Evolutionary conservation across 331 rosid species (phyloP), one percentile per base, ranked within the genome.

Genomic region (Stylosanthes scabra): DNA sequence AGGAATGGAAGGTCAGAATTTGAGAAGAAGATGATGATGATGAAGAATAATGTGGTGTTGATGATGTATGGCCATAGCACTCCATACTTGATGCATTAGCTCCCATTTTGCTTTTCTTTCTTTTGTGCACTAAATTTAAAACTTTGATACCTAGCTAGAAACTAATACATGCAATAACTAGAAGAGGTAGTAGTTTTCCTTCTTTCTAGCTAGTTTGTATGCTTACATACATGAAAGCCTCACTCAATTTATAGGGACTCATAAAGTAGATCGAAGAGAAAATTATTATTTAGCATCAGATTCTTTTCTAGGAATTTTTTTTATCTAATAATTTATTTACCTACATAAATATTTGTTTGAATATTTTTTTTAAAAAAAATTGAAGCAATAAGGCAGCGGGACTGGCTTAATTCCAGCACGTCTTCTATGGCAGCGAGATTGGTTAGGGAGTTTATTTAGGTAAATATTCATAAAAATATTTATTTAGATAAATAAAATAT

Each of bases 41-140:
- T 0, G 25, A 20, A 20, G 25, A 20, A 20, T 20, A 20, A 4
- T 46, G 51, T 45, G 78, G 13, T 5, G 34, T 12, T 66, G 60
- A 0, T 47, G 64, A 29, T 1, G 55, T 46, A 47, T 59, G 63
- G 14, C 9, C 51, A 71, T 1, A 14, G 20, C 50, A 16, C 42
- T 60, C 81, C 2, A 76, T 31, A 11, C 54, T 58, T 59, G 87
- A 86, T 0, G 46, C 2, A n/a, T n/a, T 71, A 54, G 16, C 70
- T 29, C 88, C 88, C 93, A 86, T 88, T 1, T 55, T 67, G 28
- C 6, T n/a, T 31, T 31, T 20, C 4, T 44, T 66, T 16, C 74
- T 34, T 31, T 58, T 44, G 41, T 16, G 49, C 14, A 9, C 34
- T 63, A 16, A 39, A 11, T 14, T 47, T 31, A 0, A 58, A 64